Percentiles rank a stretch among this genome's conserved stretches.
These are phyloP conservation scores for Oryza coarctata DNA, from an alignment of 176 grass and related monocot genomes.

Conservation along the genomic window DNA sequence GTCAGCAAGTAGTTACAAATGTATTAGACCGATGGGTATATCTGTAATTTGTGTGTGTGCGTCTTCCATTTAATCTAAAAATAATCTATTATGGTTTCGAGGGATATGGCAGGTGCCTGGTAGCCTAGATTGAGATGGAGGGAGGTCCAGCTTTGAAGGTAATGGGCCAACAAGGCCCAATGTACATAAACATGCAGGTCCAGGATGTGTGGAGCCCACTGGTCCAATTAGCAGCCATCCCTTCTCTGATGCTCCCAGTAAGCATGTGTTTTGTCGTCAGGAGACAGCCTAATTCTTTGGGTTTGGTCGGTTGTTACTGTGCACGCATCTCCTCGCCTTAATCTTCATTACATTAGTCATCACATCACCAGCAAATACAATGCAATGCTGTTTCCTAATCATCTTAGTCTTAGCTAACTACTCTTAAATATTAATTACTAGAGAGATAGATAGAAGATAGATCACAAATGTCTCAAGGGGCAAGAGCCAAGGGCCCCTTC, in stretches of 20 bases:
- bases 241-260: neutral
- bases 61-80: neutral
- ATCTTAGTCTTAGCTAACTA: neutral
- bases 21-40: too few relatives aligned
- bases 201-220: neutral
- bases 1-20: neutral
- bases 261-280: slow-evolving; percentile 16
- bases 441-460: neutral
- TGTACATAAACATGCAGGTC: neutral
- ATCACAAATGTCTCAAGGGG: neutral
- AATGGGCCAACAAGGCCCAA: neutral
- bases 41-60: too few relatives aligned
- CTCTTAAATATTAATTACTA: neutral
- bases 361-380: neutral
- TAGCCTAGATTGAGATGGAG: neutral
- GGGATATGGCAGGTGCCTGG: neutral
- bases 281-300: neutral
- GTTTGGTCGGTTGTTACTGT: slow-evolving; percentile 20
- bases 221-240: neutral
- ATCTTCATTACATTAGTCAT: neutral
- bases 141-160: neutral
- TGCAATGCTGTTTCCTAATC: neutral
- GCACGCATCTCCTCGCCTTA: neutral
- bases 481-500: neutral
- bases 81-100: too few relatives aligned